Evolutionary conservation across 2,329 filamentous ascomycete genomes (phyloP).

Genomic region (Colletotrichum lindemuthianum): DNA sequence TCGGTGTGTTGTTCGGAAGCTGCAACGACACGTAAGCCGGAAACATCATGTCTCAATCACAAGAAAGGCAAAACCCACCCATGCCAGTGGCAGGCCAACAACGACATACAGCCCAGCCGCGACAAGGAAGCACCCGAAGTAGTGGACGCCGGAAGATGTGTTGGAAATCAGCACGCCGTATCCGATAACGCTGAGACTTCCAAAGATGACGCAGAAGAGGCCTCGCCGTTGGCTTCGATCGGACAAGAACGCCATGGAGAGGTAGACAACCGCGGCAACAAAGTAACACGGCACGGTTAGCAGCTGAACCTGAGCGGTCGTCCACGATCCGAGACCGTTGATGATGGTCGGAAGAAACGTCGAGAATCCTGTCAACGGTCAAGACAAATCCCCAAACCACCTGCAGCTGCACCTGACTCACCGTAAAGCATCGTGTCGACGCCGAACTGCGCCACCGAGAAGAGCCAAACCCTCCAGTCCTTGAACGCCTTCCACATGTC

Average conservation of each 20-base stretch:
- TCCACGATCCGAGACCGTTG: slow-evolving; percentile 63
- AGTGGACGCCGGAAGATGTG: slow-evolving; percentile 56
- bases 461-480: slow-evolving; percentile 82
- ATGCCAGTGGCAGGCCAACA: slow-evolving; percentile 66
- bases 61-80: slow-evolving; percentile 47
- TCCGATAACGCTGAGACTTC: slow-evolving; percentile 63
- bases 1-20: slow-evolving; percentile 71
- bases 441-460: slow-evolving; percentile 76
- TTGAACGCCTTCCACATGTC: slow-evolving; percentile 74
- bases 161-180: slow-evolving; percentile 67
- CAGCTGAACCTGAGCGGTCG: slow-evolving; percentile 65
- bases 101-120: slow-evolving; percentile 76
- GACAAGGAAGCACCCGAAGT: slow-evolving; percentile 72
- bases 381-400: not conserved
- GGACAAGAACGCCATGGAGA: slow-evolving; percentile 72
- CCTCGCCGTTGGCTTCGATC: slow-evolving; percentile 70
- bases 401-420: slow-evolving; percentile 33
- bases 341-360: slow-evolving; percentile 75
- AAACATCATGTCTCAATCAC: not conserved
- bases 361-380: slow-evolving; percentile 56
- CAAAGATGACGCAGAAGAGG: slow-evolving; percentile 62
- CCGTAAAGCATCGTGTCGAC: slow-evolving; percentile 80
- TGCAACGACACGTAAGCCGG: slow-evolving; percentile 29
- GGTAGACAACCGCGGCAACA: slow-evolving; percentile 74
- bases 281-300: slow-evolving; percentile 73